Evolutionary conservation across 2,329 filamentous ascomycete species (phyloP).

Genomic region (Ceratocystis lukuohia): DNA sequence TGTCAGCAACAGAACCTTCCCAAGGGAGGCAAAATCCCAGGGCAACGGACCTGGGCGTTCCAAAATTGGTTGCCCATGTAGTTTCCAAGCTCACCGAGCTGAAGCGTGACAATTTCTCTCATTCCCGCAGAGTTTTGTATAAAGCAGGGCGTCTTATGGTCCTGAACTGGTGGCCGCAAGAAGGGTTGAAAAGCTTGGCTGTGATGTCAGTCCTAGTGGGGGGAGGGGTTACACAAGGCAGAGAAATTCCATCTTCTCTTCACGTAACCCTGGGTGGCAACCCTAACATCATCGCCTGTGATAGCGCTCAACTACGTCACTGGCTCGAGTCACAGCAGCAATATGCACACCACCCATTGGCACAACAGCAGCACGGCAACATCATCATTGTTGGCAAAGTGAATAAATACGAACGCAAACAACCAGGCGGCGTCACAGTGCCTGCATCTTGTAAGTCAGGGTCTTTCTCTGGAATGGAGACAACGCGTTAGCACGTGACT

Average conservation of each 20-base stretch:
- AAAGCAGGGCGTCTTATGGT: too few species aligned
- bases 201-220: background rate
- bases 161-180: too few species aligned
- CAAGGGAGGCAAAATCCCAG: background rate
- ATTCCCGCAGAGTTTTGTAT: background rate
- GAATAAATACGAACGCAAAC: too few species aligned
- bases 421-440: background rate
- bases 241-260: too few species aligned
- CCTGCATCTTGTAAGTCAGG: background rate
- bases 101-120: constrained; percentile 74
- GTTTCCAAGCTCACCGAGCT: constrained; percentile 86
- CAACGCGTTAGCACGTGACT: background rate
- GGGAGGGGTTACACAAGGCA: background rate
- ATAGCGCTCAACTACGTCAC: too few species aligned
- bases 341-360: too few species aligned
- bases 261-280: too few species aligned
- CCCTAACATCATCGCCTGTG: too few species aligned
- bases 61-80: constrained; percentile 93
- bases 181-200: background rate
- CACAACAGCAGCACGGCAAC: too few species aligned
- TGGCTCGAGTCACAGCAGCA: too few species aligned
- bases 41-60: constrained; percentile 62
- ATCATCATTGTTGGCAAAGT: too few species aligned
- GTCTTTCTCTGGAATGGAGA: background rate
- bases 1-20: background rate